Conservation (phyloP, 345 rosid genomes). For the Populus simonii region DNA sequence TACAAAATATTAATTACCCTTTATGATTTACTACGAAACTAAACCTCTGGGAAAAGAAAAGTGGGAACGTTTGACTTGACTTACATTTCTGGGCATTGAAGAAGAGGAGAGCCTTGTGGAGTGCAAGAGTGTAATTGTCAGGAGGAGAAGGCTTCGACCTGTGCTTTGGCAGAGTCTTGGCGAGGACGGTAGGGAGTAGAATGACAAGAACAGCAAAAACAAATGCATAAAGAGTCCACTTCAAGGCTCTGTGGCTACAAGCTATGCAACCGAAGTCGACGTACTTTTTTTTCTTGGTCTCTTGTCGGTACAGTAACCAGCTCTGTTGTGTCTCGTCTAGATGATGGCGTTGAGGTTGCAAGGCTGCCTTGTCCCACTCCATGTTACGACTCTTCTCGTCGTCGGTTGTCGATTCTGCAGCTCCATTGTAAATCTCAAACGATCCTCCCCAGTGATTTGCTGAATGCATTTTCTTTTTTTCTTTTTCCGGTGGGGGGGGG, state of each 20-base stretch:
- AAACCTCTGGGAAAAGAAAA: background rate
- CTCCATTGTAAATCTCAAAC: constrained; percentile 45
- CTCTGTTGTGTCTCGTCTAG: constrained; percentile 84
- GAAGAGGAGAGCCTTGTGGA: constrained; percentile 74
- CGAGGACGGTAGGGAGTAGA: constrained; percentile 65
- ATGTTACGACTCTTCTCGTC: constrained; percentile 39
- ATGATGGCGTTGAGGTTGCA: constrained; percentile 30
- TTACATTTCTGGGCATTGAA: constrained; percentile 91
- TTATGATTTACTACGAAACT: background rate
- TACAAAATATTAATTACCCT: background rate
- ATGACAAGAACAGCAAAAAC: constrained; percentile 48
- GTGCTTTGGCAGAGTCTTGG: constrained; percentile 56
- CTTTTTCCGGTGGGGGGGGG: too few species aligned
- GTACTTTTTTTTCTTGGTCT: constrained; percentile 55
- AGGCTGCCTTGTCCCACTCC: constrained; percentile 60
- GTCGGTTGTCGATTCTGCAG: constrained; percentile 14
- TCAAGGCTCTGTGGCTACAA: constrained; percentile 48
- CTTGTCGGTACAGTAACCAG: constrained; percentile 62
- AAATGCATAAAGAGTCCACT: constrained; percentile 47
- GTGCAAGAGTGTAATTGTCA: constrained; percentile 71
- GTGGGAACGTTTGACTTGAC: constrained; percentile 10
- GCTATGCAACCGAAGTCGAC: constrained; percentile 76
- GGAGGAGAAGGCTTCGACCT: constrained; percentile 50
- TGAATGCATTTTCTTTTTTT: constrained; percentile 42
- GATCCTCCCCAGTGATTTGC: constrained; percentile 81